Base-by-base conservation (phyloP, 192 early-diverging fungal species). In the Phycomyces blakesleeanus region DNA sequence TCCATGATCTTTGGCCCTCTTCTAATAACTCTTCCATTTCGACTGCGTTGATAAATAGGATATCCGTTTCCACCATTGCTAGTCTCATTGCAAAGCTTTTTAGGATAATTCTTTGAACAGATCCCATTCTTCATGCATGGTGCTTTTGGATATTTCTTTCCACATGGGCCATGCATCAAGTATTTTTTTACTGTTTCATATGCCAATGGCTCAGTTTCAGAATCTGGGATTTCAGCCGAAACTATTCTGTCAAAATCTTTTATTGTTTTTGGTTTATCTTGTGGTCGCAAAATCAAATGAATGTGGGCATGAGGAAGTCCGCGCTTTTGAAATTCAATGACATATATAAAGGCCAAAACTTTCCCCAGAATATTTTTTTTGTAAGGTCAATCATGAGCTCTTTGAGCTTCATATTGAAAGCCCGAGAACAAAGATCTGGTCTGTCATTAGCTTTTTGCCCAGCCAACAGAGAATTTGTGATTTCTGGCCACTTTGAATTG, bases 261-360 rank as follows among this genome's bases (percentile, higher is more conserved):
- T 10, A 21, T 1, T 16, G 5, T 61, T 15, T 21, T 10, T 12
- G 24, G 39, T 15, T 65, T 72, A 40, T 61, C 10, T 5, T 11
- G 12, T 11, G 50, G n/a, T 25, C 55, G 27, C 21, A 75, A 24
- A 40, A 75, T 75, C 6, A 73, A 55, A 1, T 75, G 62, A 11
- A 78, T 74, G n/a, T 78, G 67, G 0, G 51, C 66, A 55, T 78
- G 73, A 50, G 73, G 67, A 15, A 78, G 38, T 6, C 72, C 76
- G 2, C 73, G 38, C 26, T 75, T 78, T 21, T 78, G 73, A 26
- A 75, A 78, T 51, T 78, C 77, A 44, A 78, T 64, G 1, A 68
- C 59, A 55, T 56, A 49, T 11, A 72, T 55, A 22, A 61, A 44
- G 5, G 51, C 77, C 10, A 75, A 56, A 4, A 67, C 70, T 29